A percentile compares a stretch with the other conserved stretches of the same genome.
These are phyloP conservation scores for Penicillium goetzii DNA, from an alignment of 495 filamentous ascomycete species.

Conservation along the genomic window DNA sequence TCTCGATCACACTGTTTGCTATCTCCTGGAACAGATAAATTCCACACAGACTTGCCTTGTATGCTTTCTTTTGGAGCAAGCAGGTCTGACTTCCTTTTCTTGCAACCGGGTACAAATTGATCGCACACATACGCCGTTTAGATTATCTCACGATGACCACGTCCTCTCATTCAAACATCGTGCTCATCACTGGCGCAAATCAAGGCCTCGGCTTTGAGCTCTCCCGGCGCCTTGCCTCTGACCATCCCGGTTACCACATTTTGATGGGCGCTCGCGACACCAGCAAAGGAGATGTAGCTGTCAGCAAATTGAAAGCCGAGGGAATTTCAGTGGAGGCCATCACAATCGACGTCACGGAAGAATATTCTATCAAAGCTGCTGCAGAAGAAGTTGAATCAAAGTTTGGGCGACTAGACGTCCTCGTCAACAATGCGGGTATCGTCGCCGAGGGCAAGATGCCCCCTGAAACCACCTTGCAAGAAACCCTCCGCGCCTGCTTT, in stretches of 20 bases:
- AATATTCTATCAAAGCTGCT: background rate
- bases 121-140: background rate
- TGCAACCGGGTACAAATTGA: background rate
- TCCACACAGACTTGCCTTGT: background rate
- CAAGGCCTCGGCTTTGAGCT: background rate
- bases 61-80: background rate
- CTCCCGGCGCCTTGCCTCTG: background rate
- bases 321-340: background rate
- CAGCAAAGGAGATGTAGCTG: background rate
- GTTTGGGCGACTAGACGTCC: background rate
- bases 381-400: background rate
- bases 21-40: background rate
- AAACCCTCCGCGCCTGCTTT: background rate
- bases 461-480: background rate
- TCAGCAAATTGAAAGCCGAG: background rate
- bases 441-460: conserved; percentile 5
- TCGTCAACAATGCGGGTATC: background rate
- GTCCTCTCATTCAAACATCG: background rate
- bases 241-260: background rate
- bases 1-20: too few species aligned
- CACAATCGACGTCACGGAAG: background rate
- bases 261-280: background rate
- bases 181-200: background rate
- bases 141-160: background rate
- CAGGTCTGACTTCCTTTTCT: background rate